phyloP scores from a whole-genome alignment of 495 filamentous ascomycete species.

The Penicillium subrubescens region DNA sequence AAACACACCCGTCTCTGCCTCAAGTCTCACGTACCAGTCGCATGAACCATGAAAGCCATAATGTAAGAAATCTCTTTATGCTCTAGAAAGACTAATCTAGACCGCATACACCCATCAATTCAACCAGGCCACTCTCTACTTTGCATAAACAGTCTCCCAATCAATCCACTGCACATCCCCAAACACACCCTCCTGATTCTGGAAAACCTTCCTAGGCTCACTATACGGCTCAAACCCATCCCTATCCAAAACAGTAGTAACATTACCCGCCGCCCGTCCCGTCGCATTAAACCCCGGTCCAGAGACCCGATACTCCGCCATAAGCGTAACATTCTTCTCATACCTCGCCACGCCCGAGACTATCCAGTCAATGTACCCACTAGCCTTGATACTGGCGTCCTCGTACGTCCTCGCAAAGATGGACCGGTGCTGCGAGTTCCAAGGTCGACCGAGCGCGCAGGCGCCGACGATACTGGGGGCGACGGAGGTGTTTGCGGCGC shows the following conservation, averaged over 20 bases:
- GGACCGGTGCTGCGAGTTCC: slow-evolving; percentile 56
- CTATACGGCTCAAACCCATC: slow-evolving; percentile 45
- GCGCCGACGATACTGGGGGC: slow-evolving; percentile 44
- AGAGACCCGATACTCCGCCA: slow-evolving; percentile 56
- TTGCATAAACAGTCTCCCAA: slow-evolving; percentile 21
- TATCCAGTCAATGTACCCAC: slow-evolving; percentile 59
- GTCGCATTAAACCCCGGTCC: slow-evolving; percentile 59
- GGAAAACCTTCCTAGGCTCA: slow-evolving; percentile 56
- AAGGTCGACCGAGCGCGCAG: slow-evolving; percentile 61
- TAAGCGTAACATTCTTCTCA: slow-evolving; percentile 46
- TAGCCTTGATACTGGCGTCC: slow-evolving; percentile 51
- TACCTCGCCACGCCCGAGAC: slow-evolving; percentile 39
- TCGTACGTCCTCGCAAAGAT: slow-evolving; percentile 56
- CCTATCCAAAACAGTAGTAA: slow-evolving; percentile 45
- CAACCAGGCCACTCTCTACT: not conserved
- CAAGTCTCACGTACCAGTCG: too few relatives aligned
- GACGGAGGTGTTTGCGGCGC: slow-evolving; percentile 54
- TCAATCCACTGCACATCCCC: slow-evolving; percentile 60
- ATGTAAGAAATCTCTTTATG: not conserved
- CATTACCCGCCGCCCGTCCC: slow-evolving; percentile 41
- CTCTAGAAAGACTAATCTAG: too few relatives aligned
- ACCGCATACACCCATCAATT: too few relatives aligned
- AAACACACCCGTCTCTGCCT: too few relatives aligned
- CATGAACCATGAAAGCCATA: not conserved
- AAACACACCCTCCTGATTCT: slow-evolving; percentile 45